These are phyloP conservation scores for Talaromyces sp. DNA, from an alignment of 2,329 filamentous ascomycete genomes.

Conservation along the genomic window DNA sequence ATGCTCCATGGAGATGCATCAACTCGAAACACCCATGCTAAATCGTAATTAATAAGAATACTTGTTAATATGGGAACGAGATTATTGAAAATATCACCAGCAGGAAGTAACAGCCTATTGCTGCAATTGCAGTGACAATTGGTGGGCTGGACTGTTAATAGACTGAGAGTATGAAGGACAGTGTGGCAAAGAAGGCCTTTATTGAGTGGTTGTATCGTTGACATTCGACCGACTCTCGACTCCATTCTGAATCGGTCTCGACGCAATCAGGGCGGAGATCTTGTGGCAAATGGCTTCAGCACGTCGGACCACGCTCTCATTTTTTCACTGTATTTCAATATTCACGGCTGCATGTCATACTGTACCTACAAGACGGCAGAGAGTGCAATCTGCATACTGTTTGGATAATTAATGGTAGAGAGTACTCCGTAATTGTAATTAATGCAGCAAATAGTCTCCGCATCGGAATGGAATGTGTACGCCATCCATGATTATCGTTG, in stretches of 20 bases:
- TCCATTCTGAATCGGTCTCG: neutral
- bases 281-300: slow-evolving; percentile 1
- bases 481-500: slow-evolving; percentile 10
- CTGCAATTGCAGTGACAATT: neutral
- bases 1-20: no score
- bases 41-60: no score
- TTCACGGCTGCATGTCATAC: neutral
- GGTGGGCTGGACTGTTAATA: no score
- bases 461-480: slow-evolving; percentile 1
- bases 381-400: no score
- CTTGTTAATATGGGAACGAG: no score
- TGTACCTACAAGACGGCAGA: no score
- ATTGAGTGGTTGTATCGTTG: neutral
- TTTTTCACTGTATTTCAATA: neutral
- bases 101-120: neutral
- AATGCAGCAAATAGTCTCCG: neutral
- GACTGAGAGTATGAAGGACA: no score
- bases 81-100: no score
- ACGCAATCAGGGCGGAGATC: neutral
- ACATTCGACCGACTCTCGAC: neutral
- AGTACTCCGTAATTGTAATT: no score
- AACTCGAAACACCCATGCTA: no score
- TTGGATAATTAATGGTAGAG: no score
- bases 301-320: neutral
- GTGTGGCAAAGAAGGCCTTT: neutral